Evolutionary conservation across 352 stramenopile species (phyloP).

Genomic region (Pythium chondricola): DNA sequence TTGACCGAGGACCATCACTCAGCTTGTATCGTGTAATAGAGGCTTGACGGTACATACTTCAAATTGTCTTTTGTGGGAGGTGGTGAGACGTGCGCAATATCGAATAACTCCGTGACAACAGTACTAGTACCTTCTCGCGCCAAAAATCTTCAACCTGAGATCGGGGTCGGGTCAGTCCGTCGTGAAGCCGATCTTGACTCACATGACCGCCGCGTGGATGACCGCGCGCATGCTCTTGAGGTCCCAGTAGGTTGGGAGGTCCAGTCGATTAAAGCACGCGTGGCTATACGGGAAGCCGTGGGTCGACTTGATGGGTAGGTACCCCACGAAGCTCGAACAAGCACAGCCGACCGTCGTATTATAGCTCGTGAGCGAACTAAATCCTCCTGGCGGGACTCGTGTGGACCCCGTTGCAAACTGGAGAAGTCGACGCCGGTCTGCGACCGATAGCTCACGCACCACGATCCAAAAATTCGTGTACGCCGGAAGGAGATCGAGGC

Average conservation of each 20-base stretch:
- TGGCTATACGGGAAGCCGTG: constrained; percentile 41
- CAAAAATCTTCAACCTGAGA: no score
- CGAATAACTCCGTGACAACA: no score
- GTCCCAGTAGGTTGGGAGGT: constrained; percentile 1
- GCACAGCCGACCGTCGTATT: constrained; percentile 13
- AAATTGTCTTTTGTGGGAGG: no score
- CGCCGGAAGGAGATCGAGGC: background rate
- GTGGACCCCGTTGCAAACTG: constrained; percentile 23
- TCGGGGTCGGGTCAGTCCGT: no score
- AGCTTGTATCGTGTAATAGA: no score
- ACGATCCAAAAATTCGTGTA: constrained; percentile 23
- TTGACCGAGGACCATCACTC: no score
- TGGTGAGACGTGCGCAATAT: no score
- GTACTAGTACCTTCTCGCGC: no score
- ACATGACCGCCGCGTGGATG: constrained; percentile 2
- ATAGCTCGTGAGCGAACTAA: no score
- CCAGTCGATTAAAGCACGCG: constrained; percentile 9
- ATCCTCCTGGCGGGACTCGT: no score
- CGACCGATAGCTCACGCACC: constrained; percentile 38
- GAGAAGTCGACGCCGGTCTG: constrained; percentile 24
- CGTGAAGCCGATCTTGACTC: constrained; percentile 4
- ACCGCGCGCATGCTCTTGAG: constrained; percentile 4
- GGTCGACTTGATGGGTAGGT: background rate
- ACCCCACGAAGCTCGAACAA: no score
- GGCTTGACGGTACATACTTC: no score